Conservation (phyloP, 2,329 filamentous ascomycete genomes). For the Rasamsonia emersonii region DNA sequence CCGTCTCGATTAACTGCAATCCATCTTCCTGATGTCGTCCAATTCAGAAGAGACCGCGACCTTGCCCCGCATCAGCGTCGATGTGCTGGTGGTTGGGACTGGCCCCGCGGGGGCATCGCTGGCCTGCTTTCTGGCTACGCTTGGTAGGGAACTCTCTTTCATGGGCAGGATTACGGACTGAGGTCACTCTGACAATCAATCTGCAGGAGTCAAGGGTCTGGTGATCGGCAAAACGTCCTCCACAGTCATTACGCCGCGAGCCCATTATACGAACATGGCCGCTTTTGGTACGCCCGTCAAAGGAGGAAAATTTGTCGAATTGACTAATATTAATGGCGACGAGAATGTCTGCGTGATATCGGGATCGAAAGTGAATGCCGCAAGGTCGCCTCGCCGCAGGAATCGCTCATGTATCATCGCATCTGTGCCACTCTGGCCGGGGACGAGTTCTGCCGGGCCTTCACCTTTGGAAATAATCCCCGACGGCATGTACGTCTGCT, state of each 20-base stretch:
- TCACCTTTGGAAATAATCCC: slow-evolving; percentile 46
- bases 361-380: slow-evolving; percentile 37
- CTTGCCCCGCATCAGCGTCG: too few species aligned
- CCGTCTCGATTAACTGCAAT: too few species aligned
- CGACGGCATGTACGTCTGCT: slow-evolving; percentile 26
- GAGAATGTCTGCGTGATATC: slow-evolving; percentile 47
- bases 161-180: neutral
- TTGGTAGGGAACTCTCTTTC: slow-evolving; percentile 29
- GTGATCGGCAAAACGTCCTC: slow-evolving; percentile 43
- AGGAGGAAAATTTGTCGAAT: neutral
- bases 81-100: slow-evolving; percentile 43
- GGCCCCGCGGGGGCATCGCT: slow-evolving; percentile 48
- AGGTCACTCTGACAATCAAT: neutral
- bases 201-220: slow-evolving; percentile 43
- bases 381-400: slow-evolving; percentile 29
- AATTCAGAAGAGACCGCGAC: too few species aligned
- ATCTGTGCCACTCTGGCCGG: slow-evolving; percentile 48
- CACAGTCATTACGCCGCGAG: slow-evolving; percentile 49
- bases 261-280: slow-evolving; percentile 54
- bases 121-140: slow-evolving; percentile 44
- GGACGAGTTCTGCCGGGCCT: slow-evolving; percentile 42
- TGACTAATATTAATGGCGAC: neutral
- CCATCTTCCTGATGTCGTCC: too few species aligned
- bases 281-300: slow-evolving; percentile 21
- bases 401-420: slow-evolving; percentile 39